phyloP scores from a whole-genome alignment of 2,329 filamentous ascomycete genomes.

The Volutella citrinella region DNA sequence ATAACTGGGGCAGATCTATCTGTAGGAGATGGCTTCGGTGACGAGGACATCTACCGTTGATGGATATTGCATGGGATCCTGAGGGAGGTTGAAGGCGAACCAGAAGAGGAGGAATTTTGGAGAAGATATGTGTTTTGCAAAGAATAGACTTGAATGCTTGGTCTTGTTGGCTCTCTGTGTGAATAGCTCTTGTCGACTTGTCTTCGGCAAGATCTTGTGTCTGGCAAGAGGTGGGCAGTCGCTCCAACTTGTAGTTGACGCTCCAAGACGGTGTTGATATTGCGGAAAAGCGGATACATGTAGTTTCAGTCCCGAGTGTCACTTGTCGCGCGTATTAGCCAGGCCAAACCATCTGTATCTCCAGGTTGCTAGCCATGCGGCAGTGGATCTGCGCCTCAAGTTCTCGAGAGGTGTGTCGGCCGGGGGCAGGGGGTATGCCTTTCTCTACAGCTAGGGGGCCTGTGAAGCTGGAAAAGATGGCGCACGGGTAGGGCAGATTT shows the following conservation, averaged over 20 bases:
- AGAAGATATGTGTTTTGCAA: too few species aligned
- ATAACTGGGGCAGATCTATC: conserved; percentile 21
- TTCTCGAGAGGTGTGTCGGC: conserved; percentile 20
- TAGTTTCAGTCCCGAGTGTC: too few species aligned
- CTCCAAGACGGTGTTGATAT: too few species aligned
- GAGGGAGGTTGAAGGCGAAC: not conserved
- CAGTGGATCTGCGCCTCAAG: conserved; percentile 18
- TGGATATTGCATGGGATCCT: conserved; percentile 12
- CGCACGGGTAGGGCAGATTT: conserved; percentile 21
- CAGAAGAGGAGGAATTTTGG: too few species aligned
- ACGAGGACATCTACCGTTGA: conserved; percentile 25
- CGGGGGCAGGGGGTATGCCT: conserved; percentile 12
- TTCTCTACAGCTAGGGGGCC: conserved; percentile 9
- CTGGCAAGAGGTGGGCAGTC: conserved; percentile 1
- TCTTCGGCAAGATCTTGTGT: too few species aligned
- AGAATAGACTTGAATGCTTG: too few species aligned
- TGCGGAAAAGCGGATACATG: conserved; percentile 19
- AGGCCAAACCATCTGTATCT: conserved; percentile 14
- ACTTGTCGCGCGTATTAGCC: too few species aligned
- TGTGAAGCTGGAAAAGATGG: conserved; percentile 9
- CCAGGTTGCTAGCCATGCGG: conserved; percentile 18
- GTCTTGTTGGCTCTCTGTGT: too few species aligned
- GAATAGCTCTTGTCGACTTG: too few species aligned
- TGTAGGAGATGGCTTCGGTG: conserved; percentile 13
- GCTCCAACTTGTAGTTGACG: conserved; percentile 3